These are phyloP conservation scores for Vanderwaltozyma verrucispora DNA, from an alignment of 805 yeast genomes.

Conservation along the genomic window DNA sequence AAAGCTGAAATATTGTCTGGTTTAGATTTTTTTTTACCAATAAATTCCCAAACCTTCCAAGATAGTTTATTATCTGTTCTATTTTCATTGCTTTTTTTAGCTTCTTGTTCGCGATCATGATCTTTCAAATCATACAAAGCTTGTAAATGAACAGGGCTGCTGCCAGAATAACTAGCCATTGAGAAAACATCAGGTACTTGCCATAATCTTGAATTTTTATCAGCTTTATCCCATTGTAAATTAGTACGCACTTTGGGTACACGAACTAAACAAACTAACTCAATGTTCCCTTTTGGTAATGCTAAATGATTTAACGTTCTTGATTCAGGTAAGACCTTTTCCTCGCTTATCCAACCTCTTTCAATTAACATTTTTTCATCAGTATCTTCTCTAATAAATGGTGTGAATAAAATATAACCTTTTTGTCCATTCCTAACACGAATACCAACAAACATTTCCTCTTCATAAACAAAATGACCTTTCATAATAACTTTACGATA, in stretches of 20 bases:
- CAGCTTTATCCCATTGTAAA: slow-evolving; percentile 60
- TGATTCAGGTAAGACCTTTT: slow-evolving; percentile 44
- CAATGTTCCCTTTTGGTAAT: slow-evolving; percentile 57
- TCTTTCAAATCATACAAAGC: slow-evolving; percentile 58
- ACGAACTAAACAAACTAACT: slow-evolving; percentile 64
- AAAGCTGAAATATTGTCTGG: too few species aligned
- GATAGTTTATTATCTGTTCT: slow-evolving; percentile 1
- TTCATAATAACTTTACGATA: slow-evolving; percentile 66
- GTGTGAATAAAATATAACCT: slow-evolving; percentile 77
- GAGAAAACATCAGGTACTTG: slow-evolving; percentile 72
- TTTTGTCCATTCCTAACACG: slow-evolving; percentile 57
- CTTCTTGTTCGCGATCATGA: slow-evolving; percentile 28
- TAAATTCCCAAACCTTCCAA: slow-evolving; percentile 26
- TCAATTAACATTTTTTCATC: slow-evolving; percentile 64
- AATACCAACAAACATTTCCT: slow-evolving; percentile 91
- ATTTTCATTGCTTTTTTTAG: neutral
- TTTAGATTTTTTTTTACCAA: neutral
- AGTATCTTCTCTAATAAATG: slow-evolving; percentile 56
- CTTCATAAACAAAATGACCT: slow-evolving; percentile 73
- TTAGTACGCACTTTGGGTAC: slow-evolving; percentile 52
- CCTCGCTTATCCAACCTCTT: slow-evolving; percentile 86
- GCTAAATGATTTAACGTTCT: slow-evolving; percentile 59
- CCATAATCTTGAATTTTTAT: slow-evolving; percentile 56
- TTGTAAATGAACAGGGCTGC: slow-evolving; percentile 69
- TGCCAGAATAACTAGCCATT: slow-evolving; percentile 51